phyloP scores from a whole-genome alignment of 805 yeast genomes.

The Myxozyma vanderwaltii region DNA sequence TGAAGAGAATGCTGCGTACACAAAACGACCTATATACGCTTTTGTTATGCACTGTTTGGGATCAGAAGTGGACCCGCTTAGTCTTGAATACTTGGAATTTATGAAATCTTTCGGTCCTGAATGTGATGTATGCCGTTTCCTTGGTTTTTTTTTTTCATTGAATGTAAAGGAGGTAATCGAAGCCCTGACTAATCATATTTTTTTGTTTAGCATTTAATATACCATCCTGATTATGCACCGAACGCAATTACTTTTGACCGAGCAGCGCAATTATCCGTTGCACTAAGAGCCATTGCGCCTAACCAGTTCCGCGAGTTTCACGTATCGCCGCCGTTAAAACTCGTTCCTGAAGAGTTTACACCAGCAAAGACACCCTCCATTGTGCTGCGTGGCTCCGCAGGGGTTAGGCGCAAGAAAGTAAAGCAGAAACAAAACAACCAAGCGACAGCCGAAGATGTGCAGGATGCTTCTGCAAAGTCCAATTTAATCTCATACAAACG shows the following conservation, averaged over 20 bases:
- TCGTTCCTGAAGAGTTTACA: slow-evolving; percentile 2
- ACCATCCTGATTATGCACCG: slow-evolving; percentile 69
- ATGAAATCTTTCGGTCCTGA: slow-evolving; percentile 51
- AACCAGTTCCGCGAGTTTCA: slow-evolving; percentile 34
- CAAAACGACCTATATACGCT: slow-evolving; percentile 37
- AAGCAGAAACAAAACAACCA: neutral
- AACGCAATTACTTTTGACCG: slow-evolving; percentile 61
- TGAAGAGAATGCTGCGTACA: neutral
- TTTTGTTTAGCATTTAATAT: slow-evolving; percentile 55
- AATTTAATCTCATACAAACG: neutral
- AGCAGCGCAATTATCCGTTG: slow-evolving; percentile 47
- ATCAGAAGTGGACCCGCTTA: slow-evolving; percentile 54
- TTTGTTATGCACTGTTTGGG: slow-evolving; percentile 78
- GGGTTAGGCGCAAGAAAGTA: neutral
- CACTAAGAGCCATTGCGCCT: slow-evolving; percentile 39
- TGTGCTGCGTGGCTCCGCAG: too few species aligned
- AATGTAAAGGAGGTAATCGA: neutral
- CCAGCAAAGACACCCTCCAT: slow-evolving; percentile 1
- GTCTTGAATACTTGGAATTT: slow-evolving; percentile 51
- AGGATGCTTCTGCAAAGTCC: neutral
- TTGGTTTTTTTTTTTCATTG: neutral
- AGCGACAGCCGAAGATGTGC: neutral
- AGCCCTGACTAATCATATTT: neutral
- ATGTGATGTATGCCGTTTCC: slow-evolving; percentile 37
- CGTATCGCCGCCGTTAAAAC: neutral